Conservation (phyloP, 2,329 filamentous ascomycete genomes). For the Dothideomycetes sp. region DNA sequence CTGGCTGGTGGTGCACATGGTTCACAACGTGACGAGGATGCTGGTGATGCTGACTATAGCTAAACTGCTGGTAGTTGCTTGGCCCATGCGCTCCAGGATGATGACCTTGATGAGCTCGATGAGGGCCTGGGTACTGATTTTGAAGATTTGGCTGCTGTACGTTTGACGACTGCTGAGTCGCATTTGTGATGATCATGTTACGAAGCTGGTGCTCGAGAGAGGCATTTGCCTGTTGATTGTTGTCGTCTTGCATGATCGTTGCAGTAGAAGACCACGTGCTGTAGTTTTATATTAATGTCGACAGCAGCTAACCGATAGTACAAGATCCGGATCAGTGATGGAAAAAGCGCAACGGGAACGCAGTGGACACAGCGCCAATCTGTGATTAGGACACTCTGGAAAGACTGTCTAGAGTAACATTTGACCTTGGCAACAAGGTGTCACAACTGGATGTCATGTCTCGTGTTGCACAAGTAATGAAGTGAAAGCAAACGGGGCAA, state of each 20-base stretch:
- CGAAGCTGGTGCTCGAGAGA: conserved; percentile 48
- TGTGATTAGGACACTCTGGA: too few relatives aligned
- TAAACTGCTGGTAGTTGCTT: conserved; percentile 8
- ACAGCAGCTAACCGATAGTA: too few relatives aligned
- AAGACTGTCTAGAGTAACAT: too few relatives aligned
- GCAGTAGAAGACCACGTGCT: too few relatives aligned
- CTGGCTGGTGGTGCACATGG: conserved; percentile 5
- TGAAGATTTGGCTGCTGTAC: not conserved
- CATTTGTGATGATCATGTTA: conserved; percentile 48
- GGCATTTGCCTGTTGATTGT: not conserved
- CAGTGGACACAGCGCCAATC: too few relatives aligned
- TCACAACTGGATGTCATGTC: too few relatives aligned
- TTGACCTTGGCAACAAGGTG: too few relatives aligned
- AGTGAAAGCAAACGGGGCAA: too few relatives aligned
- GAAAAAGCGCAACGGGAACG: too few relatives aligned
- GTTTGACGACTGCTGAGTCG: conserved; percentile 4
- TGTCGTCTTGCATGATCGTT: not conserved
- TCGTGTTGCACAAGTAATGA: too few relatives aligned
- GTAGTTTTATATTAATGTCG: too few relatives aligned
- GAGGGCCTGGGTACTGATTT: not conserved
- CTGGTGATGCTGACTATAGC: conserved; percentile 12
- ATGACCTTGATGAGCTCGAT: not conserved
- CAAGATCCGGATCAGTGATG: too few relatives aligned
- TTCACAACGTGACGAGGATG: not conserved
- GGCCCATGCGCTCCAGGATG: not conserved